Evolutionary conservation across 169 alveolate genomes (phyloP).

Genomic region (Toxoplasma gondii): DNA sequence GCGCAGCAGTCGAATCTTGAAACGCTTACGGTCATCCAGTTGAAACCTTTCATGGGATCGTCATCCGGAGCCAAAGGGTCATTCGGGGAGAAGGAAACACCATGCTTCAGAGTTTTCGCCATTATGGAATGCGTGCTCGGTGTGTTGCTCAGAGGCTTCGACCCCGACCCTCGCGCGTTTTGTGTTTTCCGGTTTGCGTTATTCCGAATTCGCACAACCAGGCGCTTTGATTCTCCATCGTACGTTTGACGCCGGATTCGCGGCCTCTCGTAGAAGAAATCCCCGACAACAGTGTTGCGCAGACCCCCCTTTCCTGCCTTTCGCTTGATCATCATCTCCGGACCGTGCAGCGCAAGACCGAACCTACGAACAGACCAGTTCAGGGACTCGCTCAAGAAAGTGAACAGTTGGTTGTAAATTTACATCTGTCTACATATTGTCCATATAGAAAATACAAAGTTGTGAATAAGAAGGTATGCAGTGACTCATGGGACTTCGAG

Average conservation of each 20-base stretch:
- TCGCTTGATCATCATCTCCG: conserved; percentile 17
- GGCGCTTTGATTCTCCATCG: conserved; percentile 20
- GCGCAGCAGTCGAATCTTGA: too few species aligned
- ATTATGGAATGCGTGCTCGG: background rate
- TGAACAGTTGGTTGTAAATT: too few species aligned
- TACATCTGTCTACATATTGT: too few species aligned
- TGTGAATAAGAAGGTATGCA: too few species aligned
- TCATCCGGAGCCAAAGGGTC: conserved; percentile 41
- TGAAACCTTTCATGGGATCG: conserved; percentile 27
- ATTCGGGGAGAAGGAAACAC: background rate
- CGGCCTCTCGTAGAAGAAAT: conserved; percentile 15
- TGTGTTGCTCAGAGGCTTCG: background rate
- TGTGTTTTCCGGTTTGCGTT: background rate
- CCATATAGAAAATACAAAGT: too few species aligned
- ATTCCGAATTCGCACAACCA: background rate
- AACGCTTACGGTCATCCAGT: background rate
- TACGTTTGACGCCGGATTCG: conserved; percentile 39
- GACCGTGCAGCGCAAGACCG: conserved; percentile 28
- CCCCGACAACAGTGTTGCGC: background rate
- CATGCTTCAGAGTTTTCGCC: background rate
- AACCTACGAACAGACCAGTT: background rate
- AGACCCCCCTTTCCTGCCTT: background rate
- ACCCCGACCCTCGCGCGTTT: background rate
- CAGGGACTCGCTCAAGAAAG: background rate
- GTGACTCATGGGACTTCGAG: too few species aligned